Base-by-base conservation (phyloP, 768 basidiomycete genomes). In the Auriscalpium microsporum region DNA sequence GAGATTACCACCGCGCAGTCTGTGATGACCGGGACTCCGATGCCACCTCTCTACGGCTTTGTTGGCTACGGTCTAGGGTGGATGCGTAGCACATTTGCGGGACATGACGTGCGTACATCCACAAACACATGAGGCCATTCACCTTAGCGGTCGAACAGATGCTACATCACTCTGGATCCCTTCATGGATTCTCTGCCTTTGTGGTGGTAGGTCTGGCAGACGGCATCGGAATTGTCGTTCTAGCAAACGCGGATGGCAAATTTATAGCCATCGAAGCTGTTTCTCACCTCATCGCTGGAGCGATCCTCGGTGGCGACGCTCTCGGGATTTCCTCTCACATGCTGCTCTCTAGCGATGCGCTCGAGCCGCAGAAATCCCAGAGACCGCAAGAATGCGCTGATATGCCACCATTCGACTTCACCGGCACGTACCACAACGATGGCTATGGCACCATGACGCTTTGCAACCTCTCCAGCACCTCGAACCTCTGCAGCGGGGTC, bases 1-100 rank as follows among this genome's bases (percentile, higher is more conserved):
- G 67, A 65, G 37, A 61, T 64, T 1, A 72, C 73, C 2, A 61
- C 67, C 11, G 67, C 72, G 5, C 69, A 68, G 42, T 52, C 65
- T 0, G 53, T 76, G 37, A n/a, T 55, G 8, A 46, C 54, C 19
- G 58, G 59, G 3, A 50, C n/a, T 2, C 50, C 62, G 1, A n/a
- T 11, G 45, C 28, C 28, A 7, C 36, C 17, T 36, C 7, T 16
- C 10, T 19, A 42, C 8, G 60, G 61, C 7, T n/a, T 58, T 0
- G 13, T 42, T 1, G 72, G 67, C 7, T 79, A 78, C 58, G 75
- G 73, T 2, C 59, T 75, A 62, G 77, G 78, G 4, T 78, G 76
- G 76, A 36, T n/a, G 42, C 66, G 72, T 8, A 48, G 16, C 8
- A 70, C 76, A 1, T 75, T 73, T 52, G 65, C 63, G 1, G 77